Percentiles rank a stretch among this genome's conserved stretches.
phyloP scores from a whole-genome alignment of 202 grass and related monocot species.

The Hordeum pubiflorum region DNA sequence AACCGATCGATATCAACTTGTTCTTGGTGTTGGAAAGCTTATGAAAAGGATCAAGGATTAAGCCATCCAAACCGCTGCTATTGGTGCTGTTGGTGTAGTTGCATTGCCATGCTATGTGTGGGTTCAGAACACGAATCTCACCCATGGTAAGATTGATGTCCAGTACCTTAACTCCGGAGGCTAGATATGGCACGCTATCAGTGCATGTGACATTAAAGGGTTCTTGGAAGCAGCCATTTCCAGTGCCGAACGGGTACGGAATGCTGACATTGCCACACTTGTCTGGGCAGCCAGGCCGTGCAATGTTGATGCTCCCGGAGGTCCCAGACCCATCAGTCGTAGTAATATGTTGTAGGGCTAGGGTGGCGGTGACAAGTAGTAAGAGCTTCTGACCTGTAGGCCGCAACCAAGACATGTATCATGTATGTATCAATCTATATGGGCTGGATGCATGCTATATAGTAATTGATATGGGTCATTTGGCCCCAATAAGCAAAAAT shows the following conservation, averaged over 20 bases:
- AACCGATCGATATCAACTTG: not conserved
- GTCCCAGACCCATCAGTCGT: not conserved
- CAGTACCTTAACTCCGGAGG: not conserved
- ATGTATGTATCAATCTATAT: not conserved
- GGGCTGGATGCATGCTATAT: not conserved
- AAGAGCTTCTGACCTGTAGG: not conserved
- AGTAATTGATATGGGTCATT: not conserved
- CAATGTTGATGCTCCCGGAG: not conserved
- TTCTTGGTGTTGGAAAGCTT: not conserved
- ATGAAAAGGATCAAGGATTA: not conserved
- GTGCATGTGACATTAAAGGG: not conserved
- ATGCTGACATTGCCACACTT: constrained; percentile 20
- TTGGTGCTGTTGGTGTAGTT: not conserved
- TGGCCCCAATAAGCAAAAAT: not conserved
- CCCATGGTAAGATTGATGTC: not conserved
- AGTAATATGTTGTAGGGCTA: not conserved
- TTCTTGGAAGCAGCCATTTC: not conserved
- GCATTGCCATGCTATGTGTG: not conserved
- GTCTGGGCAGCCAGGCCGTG: not conserved
- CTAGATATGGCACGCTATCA: not conserved
- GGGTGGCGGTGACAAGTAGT: not conserved
- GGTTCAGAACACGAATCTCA: not conserved
- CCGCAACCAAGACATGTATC: not conserved
- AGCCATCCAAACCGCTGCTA: not conserved
- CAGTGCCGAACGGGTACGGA: constrained; percentile 15